Percentiles rank a stretch among this genome's conserved stretches.
Conservation (phyloP, 305 asterid species). For the Fraxinus baroniana region DNA sequence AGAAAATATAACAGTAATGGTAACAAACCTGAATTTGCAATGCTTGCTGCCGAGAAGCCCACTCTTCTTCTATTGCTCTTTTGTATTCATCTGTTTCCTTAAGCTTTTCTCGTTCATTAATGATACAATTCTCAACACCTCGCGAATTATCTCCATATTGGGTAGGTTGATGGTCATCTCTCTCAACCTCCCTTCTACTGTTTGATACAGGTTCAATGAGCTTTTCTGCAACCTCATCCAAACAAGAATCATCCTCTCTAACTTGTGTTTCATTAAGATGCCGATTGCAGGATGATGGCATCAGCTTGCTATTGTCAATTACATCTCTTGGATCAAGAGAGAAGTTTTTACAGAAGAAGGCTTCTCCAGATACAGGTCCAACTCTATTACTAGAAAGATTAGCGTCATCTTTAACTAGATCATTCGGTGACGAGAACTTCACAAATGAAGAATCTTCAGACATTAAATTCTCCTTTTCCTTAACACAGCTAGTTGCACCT, state of each 20-base stretch:
- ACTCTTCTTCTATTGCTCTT: constrained; percentile 73
- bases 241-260: constrained; percentile 19
- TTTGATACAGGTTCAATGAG: constrained; percentile 18
- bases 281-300: constrained; percentile 3
- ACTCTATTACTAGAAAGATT: constrained; percentile 18
- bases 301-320: constrained; percentile 8
- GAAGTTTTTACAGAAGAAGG: constrained; percentile 7
- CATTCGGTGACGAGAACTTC: constrained; percentile 11
- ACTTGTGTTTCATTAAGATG: constrained; percentile 21
- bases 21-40: constrained; percentile 66
- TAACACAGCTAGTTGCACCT: constrained; percentile 21
- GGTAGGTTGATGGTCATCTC: constrained; percentile 23
- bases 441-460: constrained; percentile 19
- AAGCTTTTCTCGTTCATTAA: constrained; percentile 61
- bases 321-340: constrained; percentile 14
- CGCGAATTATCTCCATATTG: constrained; percentile 16
- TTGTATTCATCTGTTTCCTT: constrained; percentile 93
- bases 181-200: constrained; percentile 25
- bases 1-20: constrained; percentile 13
- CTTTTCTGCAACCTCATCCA: neutral
- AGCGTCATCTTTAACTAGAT: constrained; percentile 1
- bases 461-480: constrained; percentile 23
- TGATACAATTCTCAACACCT: constrained; percentile 30
- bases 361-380: constrained; percentile 18
- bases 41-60: constrained; percentile 64